Evolutionary conservation across 768 basidiomycete genomes (phyloP).

Genomic region (Lenzites betulinus): DNA sequence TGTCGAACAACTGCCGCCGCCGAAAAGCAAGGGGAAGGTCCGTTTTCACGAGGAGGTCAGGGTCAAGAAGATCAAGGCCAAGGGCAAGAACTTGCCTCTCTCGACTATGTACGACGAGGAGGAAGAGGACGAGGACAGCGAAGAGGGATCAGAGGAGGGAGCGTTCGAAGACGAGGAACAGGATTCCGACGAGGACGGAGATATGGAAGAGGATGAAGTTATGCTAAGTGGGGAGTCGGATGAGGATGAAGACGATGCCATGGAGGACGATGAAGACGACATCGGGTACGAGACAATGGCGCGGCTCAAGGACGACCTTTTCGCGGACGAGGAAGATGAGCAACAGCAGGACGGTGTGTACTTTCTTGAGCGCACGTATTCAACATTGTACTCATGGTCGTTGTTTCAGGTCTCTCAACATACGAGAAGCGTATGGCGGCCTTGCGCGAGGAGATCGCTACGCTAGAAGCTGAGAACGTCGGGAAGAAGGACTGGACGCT

Average conservation of each 20-base stretch:
- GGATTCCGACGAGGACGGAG: slow-evolving; percentile 33
- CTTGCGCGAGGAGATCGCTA: slow-evolving; percentile 75
- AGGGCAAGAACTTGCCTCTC: slow-evolving; percentile 64
- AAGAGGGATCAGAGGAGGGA: slow-evolving; percentile 25
- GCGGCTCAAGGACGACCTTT: slow-evolving; percentile 75
- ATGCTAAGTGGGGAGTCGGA: background rate
- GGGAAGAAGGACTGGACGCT: slow-evolving; percentile 90
- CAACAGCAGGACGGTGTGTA: slow-evolving; percentile 27
- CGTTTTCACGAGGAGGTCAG: slow-evolving; percentile 81
- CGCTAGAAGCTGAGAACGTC: slow-evolving; percentile 85
- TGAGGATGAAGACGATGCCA: slow-evolving; percentile 16
- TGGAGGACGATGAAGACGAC: slow-evolving; percentile 20
- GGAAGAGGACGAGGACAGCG: slow-evolving; percentile 27
- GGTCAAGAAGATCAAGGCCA: slow-evolving; percentile 77
- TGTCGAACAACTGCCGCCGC: slow-evolving; percentile 15
- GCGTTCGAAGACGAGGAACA: slow-evolving; percentile 33
- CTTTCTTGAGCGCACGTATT: background rate
- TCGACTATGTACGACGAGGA: slow-evolving; percentile 44
- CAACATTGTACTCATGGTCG: background rate
- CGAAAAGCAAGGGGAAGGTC: slow-evolving; percentile 47
- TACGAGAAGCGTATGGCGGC: slow-evolving; percentile 79
- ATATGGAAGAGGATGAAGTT: slow-evolving; percentile 28
- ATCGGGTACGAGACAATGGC: slow-evolving; percentile 53
- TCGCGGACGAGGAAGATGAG: slow-evolving; percentile 69
- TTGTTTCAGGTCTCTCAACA: slow-evolving; percentile 59